Percentiles rank a stretch among this genome's conserved stretches.
Conservation (phyloP, 495 filamentous ascomycete species). For the Tetracladium setigerum region DNA sequence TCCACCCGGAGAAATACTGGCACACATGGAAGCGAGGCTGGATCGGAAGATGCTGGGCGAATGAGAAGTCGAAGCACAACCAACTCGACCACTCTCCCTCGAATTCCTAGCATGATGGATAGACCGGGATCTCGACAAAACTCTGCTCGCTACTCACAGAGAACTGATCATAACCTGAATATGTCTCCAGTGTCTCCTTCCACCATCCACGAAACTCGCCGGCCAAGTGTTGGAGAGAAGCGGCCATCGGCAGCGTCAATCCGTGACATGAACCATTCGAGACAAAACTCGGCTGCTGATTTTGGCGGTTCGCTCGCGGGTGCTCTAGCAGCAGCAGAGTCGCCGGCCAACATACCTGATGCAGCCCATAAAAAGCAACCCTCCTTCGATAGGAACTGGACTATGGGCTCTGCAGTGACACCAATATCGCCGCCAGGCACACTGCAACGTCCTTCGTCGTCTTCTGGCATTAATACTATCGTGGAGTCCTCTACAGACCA, state of each 20-base stretch:
- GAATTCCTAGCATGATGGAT: constrained; percentile 51
- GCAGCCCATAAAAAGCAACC: constrained; percentile 66
- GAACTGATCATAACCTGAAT: constrained; percentile 2
- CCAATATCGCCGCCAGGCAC: constrained; percentile 14
- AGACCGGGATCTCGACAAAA: constrained; percentile 23
- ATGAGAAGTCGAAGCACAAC: constrained; percentile 33
- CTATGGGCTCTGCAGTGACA: constrained; percentile 49
- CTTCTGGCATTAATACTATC: constrained; percentile 33
- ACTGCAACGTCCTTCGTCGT: constrained; percentile 34
- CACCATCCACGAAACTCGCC: constrained; percentile 1
- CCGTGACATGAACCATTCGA: constrained; percentile 74
- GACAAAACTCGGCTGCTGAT: constrained; percentile 81
- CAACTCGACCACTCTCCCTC: constrained; percentile 45
- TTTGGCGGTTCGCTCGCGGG: constrained; percentile 39
- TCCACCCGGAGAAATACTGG: constrained; percentile 37
- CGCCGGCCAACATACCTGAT: constrained; percentile 17
- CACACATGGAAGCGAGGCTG: constrained; percentile 43
- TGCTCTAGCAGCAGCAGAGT: constrained; percentile 22
- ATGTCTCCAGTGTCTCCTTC: constrained; percentile 13
- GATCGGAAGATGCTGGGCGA: constrained; percentile 33
- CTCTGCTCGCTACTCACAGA: constrained; percentile 8
- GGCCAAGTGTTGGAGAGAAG: constrained; percentile 10
- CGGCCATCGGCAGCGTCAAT: constrained; percentile 71
- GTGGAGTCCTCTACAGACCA: constrained; percentile 24
- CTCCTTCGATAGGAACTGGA: constrained; percentile 90